phyloP scores from a whole-genome alignment of 75 land plant species.

The Adiantum capillusveneris region DNA sequence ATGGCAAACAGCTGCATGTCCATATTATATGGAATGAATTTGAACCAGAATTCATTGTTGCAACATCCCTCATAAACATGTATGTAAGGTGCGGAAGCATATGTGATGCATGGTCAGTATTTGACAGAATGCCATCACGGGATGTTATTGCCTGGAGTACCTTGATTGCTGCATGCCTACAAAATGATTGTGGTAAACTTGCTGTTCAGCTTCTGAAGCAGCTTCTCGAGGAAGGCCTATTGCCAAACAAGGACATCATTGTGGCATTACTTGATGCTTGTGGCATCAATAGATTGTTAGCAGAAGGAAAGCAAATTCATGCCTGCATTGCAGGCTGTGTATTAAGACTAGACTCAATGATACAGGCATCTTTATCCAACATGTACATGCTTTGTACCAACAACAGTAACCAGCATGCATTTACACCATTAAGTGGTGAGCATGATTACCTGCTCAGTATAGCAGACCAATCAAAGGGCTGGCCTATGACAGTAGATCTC shows the following conservation, averaged over 20 bases:
- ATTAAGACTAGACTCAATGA: background rate
- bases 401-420: background rate
- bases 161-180: slow-evolving; percentile 25
- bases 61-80: slow-evolving; percentile 24
- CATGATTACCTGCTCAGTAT: too few relatives aligned
- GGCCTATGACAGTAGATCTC: too few relatives aligned
- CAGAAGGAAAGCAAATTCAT: slow-evolving; percentile 4
- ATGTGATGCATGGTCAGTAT: slow-evolving; percentile 16
- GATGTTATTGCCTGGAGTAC: slow-evolving; percentile 40
- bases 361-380: background rate
- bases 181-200: slow-evolving; percentile 16
- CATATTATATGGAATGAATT: slow-evolving; percentile 1
- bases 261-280: slow-evolving; percentile 7
- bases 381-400: background rate
- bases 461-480: too few relatives aligned
- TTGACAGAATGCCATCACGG: slow-evolving; percentile 17
- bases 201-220: slow-evolving; percentile 14
- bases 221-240: slow-evolving; percentile 16
- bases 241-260: slow-evolving; percentile 16
- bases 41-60: slow-evolving; percentile 15
- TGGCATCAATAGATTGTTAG: background rate
- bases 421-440: too few relatives aligned
- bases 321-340: background rate
- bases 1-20: slow-evolving; percentile 11
- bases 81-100: slow-evolving; percentile 34